Evolutionary conservation across 176 grass and related monocot species (phyloP).

Genomic region (Secale cereale): DNA sequence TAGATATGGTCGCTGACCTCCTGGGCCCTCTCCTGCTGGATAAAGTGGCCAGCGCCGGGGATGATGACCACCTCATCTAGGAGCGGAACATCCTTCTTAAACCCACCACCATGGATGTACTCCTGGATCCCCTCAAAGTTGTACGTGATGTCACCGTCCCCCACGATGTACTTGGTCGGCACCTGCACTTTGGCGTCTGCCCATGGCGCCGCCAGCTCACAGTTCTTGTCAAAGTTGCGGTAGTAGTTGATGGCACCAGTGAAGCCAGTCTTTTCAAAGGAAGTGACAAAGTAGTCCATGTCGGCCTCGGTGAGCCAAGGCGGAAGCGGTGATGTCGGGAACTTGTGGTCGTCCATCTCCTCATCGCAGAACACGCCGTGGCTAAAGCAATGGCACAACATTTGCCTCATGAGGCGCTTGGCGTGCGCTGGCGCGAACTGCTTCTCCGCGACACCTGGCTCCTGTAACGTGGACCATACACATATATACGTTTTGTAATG

Average conservation of each 20-base stretch:
- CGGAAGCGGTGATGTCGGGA: neutral
- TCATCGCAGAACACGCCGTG: neutral
- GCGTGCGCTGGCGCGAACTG: neutral
- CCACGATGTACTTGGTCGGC: neutral
- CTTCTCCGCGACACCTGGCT: neutral
- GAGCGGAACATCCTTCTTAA: neutral
- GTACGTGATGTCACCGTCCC: neutral
- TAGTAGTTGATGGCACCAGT: neutral
- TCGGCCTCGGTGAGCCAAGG: neutral
- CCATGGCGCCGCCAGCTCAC: neutral
- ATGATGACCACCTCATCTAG: neutral
- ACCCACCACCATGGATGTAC: neutral
- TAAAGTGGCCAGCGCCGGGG: neutral
- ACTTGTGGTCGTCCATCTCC: neutral
- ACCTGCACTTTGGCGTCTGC: neutral
- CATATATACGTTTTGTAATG: too few relatives aligned
- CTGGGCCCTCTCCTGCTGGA: neutral
- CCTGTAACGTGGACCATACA: neutral
- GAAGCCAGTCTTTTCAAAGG: neutral
- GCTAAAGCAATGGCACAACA: neutral
- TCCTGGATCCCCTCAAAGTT: neutral
- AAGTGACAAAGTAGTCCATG: neutral
- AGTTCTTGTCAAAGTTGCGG: neutral
- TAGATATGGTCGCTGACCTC: neutral
- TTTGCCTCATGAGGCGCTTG: neutral